phyloP scores from a whole-genome alignment of 352 stramenopile species.

The Blastocystis sp. region DNA sequence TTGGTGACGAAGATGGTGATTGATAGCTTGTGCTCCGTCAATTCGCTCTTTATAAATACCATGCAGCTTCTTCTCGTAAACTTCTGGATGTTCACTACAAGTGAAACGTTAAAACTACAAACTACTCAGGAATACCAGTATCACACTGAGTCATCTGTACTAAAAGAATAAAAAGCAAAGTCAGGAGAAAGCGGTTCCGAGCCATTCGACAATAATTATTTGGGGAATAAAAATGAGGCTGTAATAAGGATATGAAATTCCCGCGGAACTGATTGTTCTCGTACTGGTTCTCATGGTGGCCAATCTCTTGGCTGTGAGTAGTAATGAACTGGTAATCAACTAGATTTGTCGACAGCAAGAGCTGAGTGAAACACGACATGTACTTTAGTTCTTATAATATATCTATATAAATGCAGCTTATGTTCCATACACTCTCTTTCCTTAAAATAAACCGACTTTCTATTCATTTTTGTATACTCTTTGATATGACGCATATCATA shows the following conservation, averaged over 20 bases:
- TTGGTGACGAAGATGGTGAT: not conserved
- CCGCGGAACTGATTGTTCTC: not conserved
- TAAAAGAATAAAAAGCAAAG: not conserved
- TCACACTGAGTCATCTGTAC: not conserved
- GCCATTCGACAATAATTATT: not conserved
- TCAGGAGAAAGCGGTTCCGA: not conserved
- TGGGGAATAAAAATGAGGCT: not conserved
- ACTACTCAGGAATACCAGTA: not conserved
- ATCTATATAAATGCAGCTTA: no score
- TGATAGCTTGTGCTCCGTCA: not conserved
- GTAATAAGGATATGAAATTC: not conserved
- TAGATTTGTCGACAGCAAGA: no score
- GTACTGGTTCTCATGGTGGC: no score
- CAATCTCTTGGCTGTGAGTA: no score
- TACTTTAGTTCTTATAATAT: not conserved
- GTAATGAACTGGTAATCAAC: no score
- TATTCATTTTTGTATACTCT: not conserved
- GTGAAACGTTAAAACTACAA: not conserved
- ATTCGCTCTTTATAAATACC: not conserved
- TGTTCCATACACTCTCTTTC: no score
- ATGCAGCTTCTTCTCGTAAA: not conserved
- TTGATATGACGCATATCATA: conserved; percentile 14
- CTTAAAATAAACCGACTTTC: not conserved
- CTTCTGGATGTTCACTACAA: not conserved
- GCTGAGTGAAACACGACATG: no score